Percentiles rank a stretch among this genome's conserved stretches.
Conservation (phyloP, 768 basidiomycete genomes). For the Suillus brevipes region DNA sequence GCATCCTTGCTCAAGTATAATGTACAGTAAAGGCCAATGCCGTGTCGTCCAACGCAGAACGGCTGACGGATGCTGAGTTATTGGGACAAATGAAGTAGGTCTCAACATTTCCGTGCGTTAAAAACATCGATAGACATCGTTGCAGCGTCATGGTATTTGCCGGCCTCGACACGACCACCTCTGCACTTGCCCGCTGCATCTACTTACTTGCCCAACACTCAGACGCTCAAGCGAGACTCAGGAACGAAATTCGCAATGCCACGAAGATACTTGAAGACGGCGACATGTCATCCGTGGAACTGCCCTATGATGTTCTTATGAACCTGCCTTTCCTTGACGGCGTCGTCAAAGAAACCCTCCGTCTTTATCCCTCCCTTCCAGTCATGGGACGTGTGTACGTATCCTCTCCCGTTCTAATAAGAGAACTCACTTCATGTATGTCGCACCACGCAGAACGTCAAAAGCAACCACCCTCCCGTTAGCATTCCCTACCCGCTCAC, state of each 20-base stretch:
- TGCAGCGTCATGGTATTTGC: slow-evolving; percentile 45
- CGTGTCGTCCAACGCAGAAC: slow-evolving; percentile 31
- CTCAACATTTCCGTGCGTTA: not conserved
- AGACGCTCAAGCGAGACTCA: slow-evolving; percentile 40
- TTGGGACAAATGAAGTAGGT: slow-evolving; percentile 53
- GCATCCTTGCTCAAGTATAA: not conserved
- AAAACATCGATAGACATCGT: not conserved
- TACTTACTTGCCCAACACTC: slow-evolving; percentile 36
- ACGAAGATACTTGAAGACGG: not conserved
- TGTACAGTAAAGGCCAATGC: slow-evolving; percentile 40
- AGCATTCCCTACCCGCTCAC: slow-evolving; percentile 34
- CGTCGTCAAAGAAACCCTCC: slow-evolving; percentile 39
- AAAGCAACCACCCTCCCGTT: slow-evolving; percentile 43
- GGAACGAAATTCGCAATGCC: slow-evolving; percentile 35
- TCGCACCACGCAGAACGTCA: slow-evolving; percentile 26
- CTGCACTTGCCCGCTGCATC: slow-evolving; percentile 39
- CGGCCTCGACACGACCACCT: slow-evolving; percentile 46
- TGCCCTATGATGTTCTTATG: slow-evolving; percentile 40
- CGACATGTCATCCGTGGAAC: slow-evolving; percentile 13
- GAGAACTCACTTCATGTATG: not conserved
- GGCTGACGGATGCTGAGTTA: slow-evolving; percentile 44
- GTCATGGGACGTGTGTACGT: slow-evolving; percentile 23
- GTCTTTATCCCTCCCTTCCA: slow-evolving; percentile 32
- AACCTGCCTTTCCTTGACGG: slow-evolving; percentile 39
- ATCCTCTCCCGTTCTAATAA: not conserved